Percentiles rank a stretch among this genome's conserved stretches.
phyloP scores from a whole-genome alignment of 1,139 yeast genomes.

The Pichia sp. region DNA sequence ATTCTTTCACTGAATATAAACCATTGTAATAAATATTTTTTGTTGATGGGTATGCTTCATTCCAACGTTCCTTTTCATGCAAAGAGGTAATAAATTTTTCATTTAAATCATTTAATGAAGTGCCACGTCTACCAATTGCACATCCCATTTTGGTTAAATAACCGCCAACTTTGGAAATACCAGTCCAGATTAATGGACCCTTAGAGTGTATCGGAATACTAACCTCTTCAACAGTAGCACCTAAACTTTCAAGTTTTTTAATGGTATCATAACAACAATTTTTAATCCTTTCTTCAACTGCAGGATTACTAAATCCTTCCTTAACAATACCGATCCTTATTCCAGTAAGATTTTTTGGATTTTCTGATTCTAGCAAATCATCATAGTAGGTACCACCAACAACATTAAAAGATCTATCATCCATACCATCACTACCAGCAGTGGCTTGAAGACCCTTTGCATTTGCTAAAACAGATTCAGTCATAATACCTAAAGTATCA shows the following conservation, averaged over 20 bases:
- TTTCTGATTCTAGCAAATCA: conserved; percentile 26
- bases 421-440: conserved; percentile 34
- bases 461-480: conserved; percentile 33
- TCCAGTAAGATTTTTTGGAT: conserved; percentile 27
- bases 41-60: conserved; percentile 29
- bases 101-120: conserved; percentile 17
- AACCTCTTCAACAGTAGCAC: conserved; percentile 31
- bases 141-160: conserved; percentile 25
- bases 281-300: conserved; percentile 30
- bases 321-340: conserved; percentile 31
- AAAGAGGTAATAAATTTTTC: conserved; percentile 11
- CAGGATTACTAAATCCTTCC: conserved; percentile 32
- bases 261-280: conserved; percentile 26
- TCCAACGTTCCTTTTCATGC: conserved; percentile 28
- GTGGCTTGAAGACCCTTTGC: conserved; percentile 30
- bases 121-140: conserved; percentile 26
- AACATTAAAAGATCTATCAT: conserved; percentile 29
- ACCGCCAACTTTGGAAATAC: conserved; percentile 29
- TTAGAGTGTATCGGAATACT: conserved; percentile 32
- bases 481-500: conserved; percentile 41
- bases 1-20: conserved; percentile 28
- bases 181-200: conserved; percentile 35
- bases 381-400: conserved; percentile 7
- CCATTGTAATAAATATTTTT: conserved; percentile 31
- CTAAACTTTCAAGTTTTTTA: conserved; percentile 27